Evolutionary conservation across 2,329 filamentous ascomycete species (phyloP).

Genomic region (Epichloe brachyelytri): DNA sequence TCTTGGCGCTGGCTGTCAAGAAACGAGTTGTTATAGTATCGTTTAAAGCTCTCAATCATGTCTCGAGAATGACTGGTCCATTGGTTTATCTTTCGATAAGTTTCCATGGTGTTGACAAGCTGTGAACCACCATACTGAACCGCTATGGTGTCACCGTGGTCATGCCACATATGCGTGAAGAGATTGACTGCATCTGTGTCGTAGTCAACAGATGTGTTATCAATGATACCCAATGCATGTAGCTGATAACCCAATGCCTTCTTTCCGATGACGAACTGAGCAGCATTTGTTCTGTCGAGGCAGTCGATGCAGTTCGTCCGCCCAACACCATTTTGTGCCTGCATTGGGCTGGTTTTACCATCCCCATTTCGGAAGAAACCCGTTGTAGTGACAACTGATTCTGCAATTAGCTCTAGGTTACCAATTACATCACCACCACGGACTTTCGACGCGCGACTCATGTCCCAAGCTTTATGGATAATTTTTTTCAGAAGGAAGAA

Average conservation of each 20-base stretch:
- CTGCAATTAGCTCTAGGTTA: slow-evolving; percentile 78
- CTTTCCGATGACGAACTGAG: slow-evolving; percentile 96
- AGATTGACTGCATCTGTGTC: slow-evolving; percentile 93
- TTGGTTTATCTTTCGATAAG: slow-evolving; percentile 96
- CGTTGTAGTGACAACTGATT: slow-evolving; percentile 72
- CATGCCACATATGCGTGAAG: slow-evolving; percentile 97
- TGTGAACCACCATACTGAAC: slow-evolving; percentile 97
- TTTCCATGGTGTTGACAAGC: slow-evolving; percentile 98
- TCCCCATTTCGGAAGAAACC: slow-evolving; percentile 94
- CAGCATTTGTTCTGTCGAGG: slow-evolving; percentile 90
- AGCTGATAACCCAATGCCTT: slow-evolving; percentile 84
- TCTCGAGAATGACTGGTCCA: slow-evolving; percentile 96
- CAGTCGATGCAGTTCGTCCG: slow-evolving; percentile 98
- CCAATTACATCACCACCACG: slow-evolving; percentile 90
- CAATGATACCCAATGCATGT: slow-evolving; percentile 78
- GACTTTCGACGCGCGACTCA: slow-evolving; percentile 89
- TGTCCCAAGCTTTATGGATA: slow-evolving; percentile 91
- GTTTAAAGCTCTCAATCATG: slow-evolving; percentile 98
- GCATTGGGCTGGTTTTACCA: slow-evolving; percentile 43
- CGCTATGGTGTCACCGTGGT: slow-evolving; percentile 94
- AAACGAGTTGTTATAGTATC: slow-evolving; percentile 98
- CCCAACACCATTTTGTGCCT: slow-evolving; percentile 83
- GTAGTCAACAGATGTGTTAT: slow-evolving; percentile 68
- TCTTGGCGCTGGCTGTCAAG: slow-evolving; percentile 96
- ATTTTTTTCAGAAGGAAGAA: slow-evolving; percentile 74